These are phyloP conservation scores for Citrus trifoliata DNA, from an alignment of 345 rosid species.

Conservation along the genomic window DNA sequence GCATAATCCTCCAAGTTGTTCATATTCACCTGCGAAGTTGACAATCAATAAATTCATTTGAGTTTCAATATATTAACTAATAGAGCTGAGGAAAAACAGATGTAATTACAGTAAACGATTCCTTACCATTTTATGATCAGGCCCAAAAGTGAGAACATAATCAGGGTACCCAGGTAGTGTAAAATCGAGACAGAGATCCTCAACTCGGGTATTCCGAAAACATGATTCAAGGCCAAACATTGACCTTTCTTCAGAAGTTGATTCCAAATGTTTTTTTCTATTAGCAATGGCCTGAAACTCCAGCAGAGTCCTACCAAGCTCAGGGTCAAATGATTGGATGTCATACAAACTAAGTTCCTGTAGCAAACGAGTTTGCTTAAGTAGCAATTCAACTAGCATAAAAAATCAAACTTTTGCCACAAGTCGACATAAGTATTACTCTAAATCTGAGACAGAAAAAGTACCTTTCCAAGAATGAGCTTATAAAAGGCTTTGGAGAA, in stretches of 20 bases:
- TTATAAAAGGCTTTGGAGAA: constrained; percentile 85
- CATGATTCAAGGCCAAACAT: constrained; percentile 33
- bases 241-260: constrained; percentile 26
- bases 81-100: neutral
- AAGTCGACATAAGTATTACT: neutral
- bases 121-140: constrained; percentile 47
- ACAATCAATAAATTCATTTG: constrained; percentile 2
- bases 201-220: constrained; percentile 57
- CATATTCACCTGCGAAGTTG: constrained; percentile 54
- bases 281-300: constrained; percentile 74
- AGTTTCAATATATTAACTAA: neutral
- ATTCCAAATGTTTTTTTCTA: constrained; percentile 40
- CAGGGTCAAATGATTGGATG: constrained; percentile 81
- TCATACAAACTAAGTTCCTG: constrained; percentile 79
- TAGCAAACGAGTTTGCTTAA: constrained; percentile 13
- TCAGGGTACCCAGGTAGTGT: constrained; percentile 82
- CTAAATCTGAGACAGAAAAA: neutral
- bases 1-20: constrained; percentile 72
- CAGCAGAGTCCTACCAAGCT: constrained; percentile 68
- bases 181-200: constrained; percentile 86
- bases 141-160: constrained; percentile 43
- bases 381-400: neutral
- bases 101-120: constrained; percentile 3
- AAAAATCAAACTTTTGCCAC: neutral
- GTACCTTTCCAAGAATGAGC: constrained; percentile 77